Evolutionary conservation across 805 yeast genomes (phyloP).

Genomic region (Metahyphopichia silvanorum): DNA sequence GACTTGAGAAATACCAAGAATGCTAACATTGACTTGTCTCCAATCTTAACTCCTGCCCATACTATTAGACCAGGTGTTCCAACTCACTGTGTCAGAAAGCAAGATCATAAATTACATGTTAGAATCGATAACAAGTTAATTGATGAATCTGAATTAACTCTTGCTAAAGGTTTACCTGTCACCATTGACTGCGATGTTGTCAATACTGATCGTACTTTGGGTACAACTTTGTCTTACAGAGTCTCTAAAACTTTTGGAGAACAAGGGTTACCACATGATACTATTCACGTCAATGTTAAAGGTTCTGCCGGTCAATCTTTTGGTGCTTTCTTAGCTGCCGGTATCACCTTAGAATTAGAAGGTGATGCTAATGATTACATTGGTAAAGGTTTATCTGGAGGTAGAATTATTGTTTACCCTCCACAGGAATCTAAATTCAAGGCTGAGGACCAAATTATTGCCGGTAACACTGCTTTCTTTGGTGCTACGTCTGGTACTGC

Average conservation of each 20-base stretch:
- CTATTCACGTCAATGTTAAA: slow-evolving; percentile 84
- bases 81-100: slow-evolving; percentile 86
- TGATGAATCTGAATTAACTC: slow-evolving; percentile 93
- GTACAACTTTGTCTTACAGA: slow-evolving; percentile 91
- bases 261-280: slow-evolving; percentile 90
- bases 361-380: slow-evolving; percentile 99
- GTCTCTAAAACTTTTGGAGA: slow-evolving; percentile 93
- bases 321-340: slow-evolving; percentile 96
- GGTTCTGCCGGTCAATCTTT: slow-evolving; percentile 99
- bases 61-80: slow-evolving; percentile 96
- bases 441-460: slow-evolving; percentile 93
- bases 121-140: slow-evolving; percentile 93
- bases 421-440: slow-evolving; percentile 80
- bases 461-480: slow-evolving; percentile 96
- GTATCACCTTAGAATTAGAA: slow-evolving; percentile 90
- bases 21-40: slow-evolving; percentile 85
- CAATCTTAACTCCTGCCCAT: slow-evolving; percentile 95
- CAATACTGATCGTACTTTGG: slow-evolving; percentile 95
- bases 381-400: slow-evolving; percentile 96
- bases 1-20: slow-evolving; percentile 86
- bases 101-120: slow-evolving; percentile 89
- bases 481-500: slow-evolving; percentile 97
- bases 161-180: slow-evolving; percentile 94
- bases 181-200: slow-evolving; percentile 89
- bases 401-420: slow-evolving; percentile 88